Percentiles rank a stretch among this genome's conserved stretches.
phyloP scores from a whole-genome alignment of 768 basidiomycete genomes.

The Phallus indusiatus region DNA sequence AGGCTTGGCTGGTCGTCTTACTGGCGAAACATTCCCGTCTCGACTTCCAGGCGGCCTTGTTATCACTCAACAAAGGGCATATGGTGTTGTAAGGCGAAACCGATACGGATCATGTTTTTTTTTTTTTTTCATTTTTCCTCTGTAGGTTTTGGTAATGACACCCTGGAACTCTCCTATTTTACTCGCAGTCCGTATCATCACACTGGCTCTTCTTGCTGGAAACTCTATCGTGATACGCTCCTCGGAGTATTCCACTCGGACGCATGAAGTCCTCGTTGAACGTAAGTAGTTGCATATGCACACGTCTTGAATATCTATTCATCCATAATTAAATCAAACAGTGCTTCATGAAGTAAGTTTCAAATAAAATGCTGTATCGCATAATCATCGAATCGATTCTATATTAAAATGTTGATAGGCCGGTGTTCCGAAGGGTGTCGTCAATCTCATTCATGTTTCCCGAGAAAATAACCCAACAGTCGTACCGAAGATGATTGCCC shows the following conservation, averaged over 20 bases:
- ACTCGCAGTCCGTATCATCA: conserved; percentile 36
- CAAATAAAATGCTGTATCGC: not conserved
- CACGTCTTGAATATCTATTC: not conserved
- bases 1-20: conserved; percentile 26
- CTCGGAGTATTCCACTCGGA: conserved; percentile 40
- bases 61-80: conserved; percentile 35
- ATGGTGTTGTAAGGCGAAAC: conserved; percentile 38
- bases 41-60: conserved; percentile 34
- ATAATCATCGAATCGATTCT: not conserved
- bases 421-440: conserved; percentile 51
- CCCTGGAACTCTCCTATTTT: conserved; percentile 41
- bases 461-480: conserved; percentile 32
- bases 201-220: conserved; percentile 40
- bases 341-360: conserved; percentile 32
- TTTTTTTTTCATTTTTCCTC: not conserved
- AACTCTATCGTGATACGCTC: conserved; percentile 47
- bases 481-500: conserved; percentile 44
- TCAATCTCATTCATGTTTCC: conserved; percentile 45
- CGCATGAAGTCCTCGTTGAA: conserved; percentile 36
- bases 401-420: conserved; percentile 24
- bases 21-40: conserved; percentile 36
- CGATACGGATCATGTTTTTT: not conserved
- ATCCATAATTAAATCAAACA: not conserved
- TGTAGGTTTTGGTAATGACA: conserved; percentile 38
- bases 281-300: not conserved